phyloP scores from a whole-genome alignment of 768 basidiomycete species.

The Leccinellum albellum region DNA sequence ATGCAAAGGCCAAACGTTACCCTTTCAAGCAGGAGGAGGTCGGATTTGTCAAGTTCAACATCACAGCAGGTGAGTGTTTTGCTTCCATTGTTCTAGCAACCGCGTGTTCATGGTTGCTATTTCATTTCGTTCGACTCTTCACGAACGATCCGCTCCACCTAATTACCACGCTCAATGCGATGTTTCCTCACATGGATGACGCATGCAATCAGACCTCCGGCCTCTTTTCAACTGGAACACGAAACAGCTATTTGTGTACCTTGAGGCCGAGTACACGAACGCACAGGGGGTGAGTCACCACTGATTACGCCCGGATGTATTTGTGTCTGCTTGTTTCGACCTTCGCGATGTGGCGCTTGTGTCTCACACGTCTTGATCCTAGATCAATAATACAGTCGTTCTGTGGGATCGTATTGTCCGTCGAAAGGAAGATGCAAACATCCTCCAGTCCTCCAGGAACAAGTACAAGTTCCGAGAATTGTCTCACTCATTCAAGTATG shows the following conservation, averaged over 20 bases:
- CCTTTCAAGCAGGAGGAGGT: slow-evolving; percentile 65
- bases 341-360: slow-evolving; percentile 15
- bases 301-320: not conserved
- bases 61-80: slow-evolving; percentile 62
- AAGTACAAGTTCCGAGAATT: slow-evolving; percentile 83
- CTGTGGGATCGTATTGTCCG: slow-evolving; percentile 91
- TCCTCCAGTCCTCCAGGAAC: slow-evolving; percentile 54
- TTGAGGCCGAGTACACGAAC: slow-evolving; percentile 80
- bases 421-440: slow-evolving; percentile 67
- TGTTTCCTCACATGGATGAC: slow-evolving; percentile 1
- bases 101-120: slow-evolving; percentile 25
- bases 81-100: slow-evolving; percentile 25
- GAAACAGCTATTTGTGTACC: slow-evolving; percentile 88
- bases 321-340: slow-evolving; percentile 6
- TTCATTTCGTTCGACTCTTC: slow-evolving; percentile 21
- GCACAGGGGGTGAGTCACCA: slow-evolving; percentile 58
- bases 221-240: slow-evolving; percentile 94
- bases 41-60: slow-evolving; percentile 77
- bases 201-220: slow-evolving; percentile 54
- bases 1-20: slow-evolving; percentile 50
- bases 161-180: slow-evolving; percentile 11
- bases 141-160: slow-evolving; percentile 11
- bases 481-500: slow-evolving; percentile 71
- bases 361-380: slow-evolving; percentile 13
- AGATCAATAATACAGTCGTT: slow-evolving; percentile 76